These are phyloP conservation scores for Solanum gandarillasii DNA, from an alignment of 257 asterid species.

Conservation along the genomic window DNA sequence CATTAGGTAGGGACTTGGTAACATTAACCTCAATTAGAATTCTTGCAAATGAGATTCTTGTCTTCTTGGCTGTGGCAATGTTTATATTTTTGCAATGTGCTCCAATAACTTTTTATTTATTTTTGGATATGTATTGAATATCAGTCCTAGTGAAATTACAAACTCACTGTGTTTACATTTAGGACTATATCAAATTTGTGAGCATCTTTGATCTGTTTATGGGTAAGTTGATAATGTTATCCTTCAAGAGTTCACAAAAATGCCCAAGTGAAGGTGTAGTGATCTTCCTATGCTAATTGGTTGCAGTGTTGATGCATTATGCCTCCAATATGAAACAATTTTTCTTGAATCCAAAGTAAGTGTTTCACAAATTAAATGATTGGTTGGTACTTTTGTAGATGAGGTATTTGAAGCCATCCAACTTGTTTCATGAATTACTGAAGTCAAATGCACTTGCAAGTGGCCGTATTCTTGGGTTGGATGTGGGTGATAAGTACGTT, in stretches of 20 bases:
- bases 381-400: slow-evolving; percentile 28
- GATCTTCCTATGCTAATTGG: not conserved
- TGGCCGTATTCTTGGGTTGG: slow-evolving; percentile 73
- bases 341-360: not conserved
- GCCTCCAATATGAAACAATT: not conserved
- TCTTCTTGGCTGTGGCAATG: not conserved
- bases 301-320: not conserved
- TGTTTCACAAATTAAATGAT: not conserved
- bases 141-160: not conserved
- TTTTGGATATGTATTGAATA: not conserved
- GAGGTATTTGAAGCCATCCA: slow-evolving; percentile 61
- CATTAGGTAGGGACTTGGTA: not conserved
- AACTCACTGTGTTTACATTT: not conserved
- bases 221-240: not conserved
- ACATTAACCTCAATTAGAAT: not conserved
- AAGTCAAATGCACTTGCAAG: slow-evolving; percentile 30
- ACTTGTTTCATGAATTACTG: slow-evolving; percentile 45
- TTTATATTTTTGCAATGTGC: not conserved
- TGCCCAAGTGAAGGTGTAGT: not conserved
- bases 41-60: not conserved
- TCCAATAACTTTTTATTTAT: not conserved
- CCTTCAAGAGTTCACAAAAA: not conserved
- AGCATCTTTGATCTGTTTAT: not conserved
- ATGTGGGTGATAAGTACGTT: slow-evolving; percentile 84
- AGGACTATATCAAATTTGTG: not conserved